Evolutionary conservation across 2,329 filamentous ascomycete genomes (phyloP).

Genomic region (Monosporascus sp.): DNA sequence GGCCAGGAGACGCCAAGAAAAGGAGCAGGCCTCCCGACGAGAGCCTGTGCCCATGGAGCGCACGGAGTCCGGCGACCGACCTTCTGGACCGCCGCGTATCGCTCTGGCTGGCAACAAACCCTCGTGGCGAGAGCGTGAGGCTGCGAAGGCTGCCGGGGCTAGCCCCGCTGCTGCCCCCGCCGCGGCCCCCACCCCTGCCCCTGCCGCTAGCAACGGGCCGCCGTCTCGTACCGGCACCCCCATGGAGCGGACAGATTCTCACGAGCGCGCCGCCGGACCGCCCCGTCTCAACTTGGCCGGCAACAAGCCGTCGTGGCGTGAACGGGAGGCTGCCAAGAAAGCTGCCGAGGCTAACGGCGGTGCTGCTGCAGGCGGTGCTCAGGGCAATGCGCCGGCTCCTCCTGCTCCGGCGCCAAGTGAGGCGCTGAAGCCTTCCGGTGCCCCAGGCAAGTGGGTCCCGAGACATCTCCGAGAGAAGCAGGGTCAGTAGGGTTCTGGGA

Average conservation of each 20-base stretch:
- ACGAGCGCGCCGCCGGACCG: slow-evolving; percentile 32
- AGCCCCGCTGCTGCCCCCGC: slow-evolving; percentile 20
- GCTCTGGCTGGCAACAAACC: slow-evolving; percentile 45
- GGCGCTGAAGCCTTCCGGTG: slow-evolving; percentile 47
- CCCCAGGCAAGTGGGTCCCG: slow-evolving; percentile 56
- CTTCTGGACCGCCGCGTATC: slow-evolving; percentile 50
- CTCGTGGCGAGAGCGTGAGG: slow-evolving; percentile 57
- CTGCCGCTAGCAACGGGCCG: slow-evolving; percentile 21
- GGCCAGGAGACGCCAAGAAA: slow-evolving; percentile 65
- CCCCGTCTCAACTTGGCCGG: slow-evolving; percentile 59
- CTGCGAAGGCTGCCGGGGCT: slow-evolving; percentile 41
- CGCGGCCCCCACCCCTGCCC: slow-evolving; percentile 11
- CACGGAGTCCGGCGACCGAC: slow-evolving; percentile 40
- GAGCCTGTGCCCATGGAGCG: slow-evolving; percentile 36
- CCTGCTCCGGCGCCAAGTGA: slow-evolving; percentile 35
- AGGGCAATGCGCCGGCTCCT: not conserved
- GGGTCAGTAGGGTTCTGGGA: slow-evolving; percentile 2
- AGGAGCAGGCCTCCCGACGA: slow-evolving; percentile 43
- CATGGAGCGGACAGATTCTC: slow-evolving; percentile 22
- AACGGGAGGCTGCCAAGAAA: slow-evolving; percentile 56
- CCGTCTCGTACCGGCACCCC: slow-evolving; percentile 22
- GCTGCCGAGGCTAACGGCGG: slow-evolving; percentile 27
- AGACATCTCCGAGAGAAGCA: slow-evolving; percentile 36
- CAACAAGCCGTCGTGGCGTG: slow-evolving; percentile 65
- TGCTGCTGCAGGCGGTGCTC: slow-evolving; percentile 12